Evolutionary conservation across 352 stramenopile species (phyloP), one percentile per base, ranked within the genome.

Genomic region (Plasmopara muralis): DNA sequence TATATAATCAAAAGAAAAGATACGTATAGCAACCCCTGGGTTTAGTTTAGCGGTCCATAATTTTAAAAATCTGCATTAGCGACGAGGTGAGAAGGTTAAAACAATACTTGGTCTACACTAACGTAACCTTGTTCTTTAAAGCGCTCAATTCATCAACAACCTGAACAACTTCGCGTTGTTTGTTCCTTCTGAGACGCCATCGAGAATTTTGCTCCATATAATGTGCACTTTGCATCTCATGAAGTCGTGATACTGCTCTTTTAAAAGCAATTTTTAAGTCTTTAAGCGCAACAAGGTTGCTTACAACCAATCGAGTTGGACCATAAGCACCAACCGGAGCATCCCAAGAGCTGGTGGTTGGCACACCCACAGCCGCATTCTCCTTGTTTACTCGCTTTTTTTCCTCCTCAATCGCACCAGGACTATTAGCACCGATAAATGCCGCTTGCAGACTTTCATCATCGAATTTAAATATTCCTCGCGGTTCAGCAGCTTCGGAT

Each of bases 171-270:
- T 56, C 54, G 8, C 74, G 64, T 30, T 59, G 51, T 37, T 41
- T 35, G 5, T 38, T 40, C 0, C 60, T 53, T 43, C 57, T 16
- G 38, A 35, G 39, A 29, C 63, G 70, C 15, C 68, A 63, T 34
- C 56, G 54, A n/a, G 60, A 57, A 48, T 80, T 84, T 46, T 82
- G 59, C 6, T 59, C 46, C 4, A 79, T 34, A 47, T 96, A 96
- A 37, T 74, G 78, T 1, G 66, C 62, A 35, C 76, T 81, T 52
- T 94, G 82, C 86, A 96, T 96, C 57, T 96, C 88, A 10, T 77
- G 65, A 7, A 96, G 60, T 2, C 88, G 73, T 33, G 83, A 95
- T 14, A 95, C 72, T 0, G 80, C 72, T 16, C 81, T 77, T 44
- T 89, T 85, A 51, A 85, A 90, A 6, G 83, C 82, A 18, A 89